Conservation (phyloP, 2,329 filamentous ascomycete species). For the Knoxdaviesia proteae region DNA sequence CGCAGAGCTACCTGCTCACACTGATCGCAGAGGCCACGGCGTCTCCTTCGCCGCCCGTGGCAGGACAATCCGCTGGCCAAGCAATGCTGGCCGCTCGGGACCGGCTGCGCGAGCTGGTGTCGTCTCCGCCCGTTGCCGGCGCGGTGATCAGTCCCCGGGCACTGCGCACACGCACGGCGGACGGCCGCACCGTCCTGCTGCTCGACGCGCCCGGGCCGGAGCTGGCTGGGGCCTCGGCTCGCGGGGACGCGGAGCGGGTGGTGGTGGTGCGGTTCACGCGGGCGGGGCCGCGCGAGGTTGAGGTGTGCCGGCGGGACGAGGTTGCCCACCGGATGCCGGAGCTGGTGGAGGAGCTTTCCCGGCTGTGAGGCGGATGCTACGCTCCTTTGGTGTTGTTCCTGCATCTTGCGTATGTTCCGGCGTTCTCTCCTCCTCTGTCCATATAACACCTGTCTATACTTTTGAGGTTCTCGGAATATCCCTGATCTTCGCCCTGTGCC, state of each 20-base stretch:
- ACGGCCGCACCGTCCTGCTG: constrained; percentile 28
- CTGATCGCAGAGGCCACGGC: constrained; percentile 28
- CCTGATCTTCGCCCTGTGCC: too few species aligned
- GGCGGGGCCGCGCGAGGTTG: constrained; percentile 28
- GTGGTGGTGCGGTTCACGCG: constrained; percentile 32
- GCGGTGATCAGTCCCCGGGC: constrained; percentile 39
- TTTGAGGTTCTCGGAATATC: too few species aligned
- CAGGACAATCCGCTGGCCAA: constrained; percentile 1
- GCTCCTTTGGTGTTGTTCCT: too few species aligned
- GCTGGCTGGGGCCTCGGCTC: constrained; percentile 22
- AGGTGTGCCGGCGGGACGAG: constrained; percentile 28
- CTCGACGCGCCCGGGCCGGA: constrained; percentile 38
- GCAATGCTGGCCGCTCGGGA: constrained; percentile 25
- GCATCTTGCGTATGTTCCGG: too few species aligned
- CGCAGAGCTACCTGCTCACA: constrained; percentile 58
- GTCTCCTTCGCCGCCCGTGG: constrained; percentile 8
- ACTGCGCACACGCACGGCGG: constrained; percentile 20
- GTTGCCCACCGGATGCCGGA: constrained; percentile 8
- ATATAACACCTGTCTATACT: too few species aligned
- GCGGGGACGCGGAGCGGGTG: constrained; percentile 38
- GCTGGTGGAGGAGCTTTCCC: too few species aligned
- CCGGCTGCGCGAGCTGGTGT: constrained; percentile 27
- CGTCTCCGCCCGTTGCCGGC: constrained; percentile 31
- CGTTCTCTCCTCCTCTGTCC: too few species aligned
- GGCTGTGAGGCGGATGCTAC: too few species aligned